These are phyloP conservation scores for Achaetomium macrosporum DNA, from an alignment of 2,329 filamentous ascomycete genomes.

Conservation along the genomic window DNA sequence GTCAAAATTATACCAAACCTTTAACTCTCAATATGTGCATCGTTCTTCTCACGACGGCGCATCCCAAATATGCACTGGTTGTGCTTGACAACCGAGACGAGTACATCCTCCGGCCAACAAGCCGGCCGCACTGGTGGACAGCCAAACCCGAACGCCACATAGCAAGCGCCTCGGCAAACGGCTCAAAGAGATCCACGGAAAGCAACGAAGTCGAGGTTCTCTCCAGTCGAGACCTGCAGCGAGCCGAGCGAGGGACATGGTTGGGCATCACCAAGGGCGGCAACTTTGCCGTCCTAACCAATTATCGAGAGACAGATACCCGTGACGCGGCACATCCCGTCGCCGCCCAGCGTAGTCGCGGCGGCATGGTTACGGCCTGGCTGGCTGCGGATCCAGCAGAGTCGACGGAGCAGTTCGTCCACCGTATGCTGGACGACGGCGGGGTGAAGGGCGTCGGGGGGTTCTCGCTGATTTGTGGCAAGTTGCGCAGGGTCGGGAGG, in stretches of 20 bases:
- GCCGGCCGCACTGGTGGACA: constrained; percentile 59
- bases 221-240: constrained; percentile 56
- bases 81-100: constrained; percentile 75
- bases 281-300: constrained; percentile 59
- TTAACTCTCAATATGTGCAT: constrained; percentile 59
- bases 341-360: constrained; percentile 51
- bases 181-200: not conserved
- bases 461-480: constrained; percentile 61
- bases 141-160: constrained; percentile 32
- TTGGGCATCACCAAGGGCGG: constrained; percentile 56
- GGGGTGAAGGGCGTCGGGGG: constrained; percentile 58
- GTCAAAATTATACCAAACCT: not conserved
- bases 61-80: constrained; percentile 69
- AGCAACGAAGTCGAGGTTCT: constrained; percentile 39
- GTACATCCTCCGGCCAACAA: constrained; percentile 59
- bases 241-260: constrained; percentile 60
- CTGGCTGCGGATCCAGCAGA: constrained; percentile 45
- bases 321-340: constrained; percentile 48
- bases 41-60: constrained; percentile 66
- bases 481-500: constrained; percentile 36
- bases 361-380: constrained; percentile 60
- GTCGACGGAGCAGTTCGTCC: constrained; percentile 45
- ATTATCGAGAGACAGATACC: constrained; percentile 53
- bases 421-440: constrained; percentile 45
- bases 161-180: constrained; percentile 11